Conservation (phyloP, 1,139 yeast genomes). For the Pichia kudriavzevii region DNA sequence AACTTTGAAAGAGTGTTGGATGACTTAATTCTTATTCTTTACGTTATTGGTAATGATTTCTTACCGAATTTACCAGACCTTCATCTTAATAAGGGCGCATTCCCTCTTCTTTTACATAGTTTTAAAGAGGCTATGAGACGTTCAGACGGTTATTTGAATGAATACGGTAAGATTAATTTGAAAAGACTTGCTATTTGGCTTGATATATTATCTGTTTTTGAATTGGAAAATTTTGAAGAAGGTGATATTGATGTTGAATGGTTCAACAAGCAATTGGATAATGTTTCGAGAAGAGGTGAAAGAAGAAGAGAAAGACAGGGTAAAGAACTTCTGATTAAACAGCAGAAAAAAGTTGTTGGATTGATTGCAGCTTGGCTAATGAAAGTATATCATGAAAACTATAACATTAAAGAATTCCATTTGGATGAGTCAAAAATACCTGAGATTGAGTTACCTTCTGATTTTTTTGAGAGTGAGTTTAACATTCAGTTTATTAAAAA, state of each 20-base stretch:
- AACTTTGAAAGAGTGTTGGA: constrained; percentile 86
- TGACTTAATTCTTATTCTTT: constrained; percentile 86
- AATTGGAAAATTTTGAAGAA: constrained; percentile 72
- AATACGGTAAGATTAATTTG: constrained; percentile 73
- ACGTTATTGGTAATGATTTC: constrained; percentile 97
- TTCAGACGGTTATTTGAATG: constrained; percentile 80
- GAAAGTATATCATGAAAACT: constrained; percentile 32
- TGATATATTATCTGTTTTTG: constrained; percentile 59
- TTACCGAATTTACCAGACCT: constrained; percentile 95
- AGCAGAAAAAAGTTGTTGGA: constrained; percentile 62
- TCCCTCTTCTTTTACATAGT: constrained; percentile 80
- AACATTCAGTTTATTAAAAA: constrained; percentile 54
- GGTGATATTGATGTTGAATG: constrained; percentile 82
- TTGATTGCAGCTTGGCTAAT: constrained; percentile 63
- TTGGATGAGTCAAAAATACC: constrained; percentile 44
- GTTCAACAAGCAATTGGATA: constrained; percentile 80
- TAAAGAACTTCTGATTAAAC: constrained; percentile 56
- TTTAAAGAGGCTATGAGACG: constrained; percentile 73
- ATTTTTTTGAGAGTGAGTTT: constrained; percentile 36
- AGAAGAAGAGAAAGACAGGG: constrained; percentile 61
- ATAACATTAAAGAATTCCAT: constrained; percentile 21
- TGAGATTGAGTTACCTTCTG: constrained; percentile 39
- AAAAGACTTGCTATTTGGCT: constrained; percentile 69
- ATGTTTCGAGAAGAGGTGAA: constrained; percentile 67
- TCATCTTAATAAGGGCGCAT: constrained; percentile 90